Conservation (phyloP, 1,284 basidiomycete genomes). For the Phellopilus nigrolimitatus region DNA sequence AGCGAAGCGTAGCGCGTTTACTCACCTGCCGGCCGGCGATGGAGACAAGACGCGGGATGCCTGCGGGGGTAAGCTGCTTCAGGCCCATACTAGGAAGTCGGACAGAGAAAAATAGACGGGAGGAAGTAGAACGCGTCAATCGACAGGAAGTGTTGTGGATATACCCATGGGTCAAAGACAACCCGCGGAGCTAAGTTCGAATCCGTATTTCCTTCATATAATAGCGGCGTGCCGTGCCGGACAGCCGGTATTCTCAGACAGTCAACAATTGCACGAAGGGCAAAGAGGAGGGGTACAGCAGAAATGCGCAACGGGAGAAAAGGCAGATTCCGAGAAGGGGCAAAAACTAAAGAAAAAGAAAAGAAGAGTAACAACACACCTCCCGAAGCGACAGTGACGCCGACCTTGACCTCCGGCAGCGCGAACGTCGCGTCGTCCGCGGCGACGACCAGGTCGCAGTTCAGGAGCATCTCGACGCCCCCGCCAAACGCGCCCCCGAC, state of each 20-base stretch:
- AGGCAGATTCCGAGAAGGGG: too few relatives aligned
- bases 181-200: background rate
- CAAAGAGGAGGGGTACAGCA: background rate
- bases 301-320: background rate
- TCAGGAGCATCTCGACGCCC: slow-evolving; percentile 74
- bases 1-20: background rate
- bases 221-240: too few relatives aligned
- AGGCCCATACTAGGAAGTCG: background rate
- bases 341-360: slow-evolving; percentile 13
- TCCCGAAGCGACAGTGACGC: slow-evolving; percentile 72
- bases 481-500: slow-evolving; percentile 80
- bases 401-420: slow-evolving; percentile 78
- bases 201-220: too few relatives aligned
- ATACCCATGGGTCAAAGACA: background rate
- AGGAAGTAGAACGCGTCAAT: background rate
- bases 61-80: background rate
- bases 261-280: too few relatives aligned
- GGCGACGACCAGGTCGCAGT: slow-evolving; percentile 82
- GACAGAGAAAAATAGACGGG: background rate
- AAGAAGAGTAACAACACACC: slow-evolving; percentile 40
- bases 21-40: slow-evolving; percentile 66
- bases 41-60: slow-evolving; percentile 31
- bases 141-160: background rate
- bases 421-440: slow-evolving; percentile 67
- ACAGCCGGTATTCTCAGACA: too few relatives aligned